Base-by-base conservation (phyloP, 2,329 filamentous ascomycete species). In the Dactylellina haptotyla region DNA sequence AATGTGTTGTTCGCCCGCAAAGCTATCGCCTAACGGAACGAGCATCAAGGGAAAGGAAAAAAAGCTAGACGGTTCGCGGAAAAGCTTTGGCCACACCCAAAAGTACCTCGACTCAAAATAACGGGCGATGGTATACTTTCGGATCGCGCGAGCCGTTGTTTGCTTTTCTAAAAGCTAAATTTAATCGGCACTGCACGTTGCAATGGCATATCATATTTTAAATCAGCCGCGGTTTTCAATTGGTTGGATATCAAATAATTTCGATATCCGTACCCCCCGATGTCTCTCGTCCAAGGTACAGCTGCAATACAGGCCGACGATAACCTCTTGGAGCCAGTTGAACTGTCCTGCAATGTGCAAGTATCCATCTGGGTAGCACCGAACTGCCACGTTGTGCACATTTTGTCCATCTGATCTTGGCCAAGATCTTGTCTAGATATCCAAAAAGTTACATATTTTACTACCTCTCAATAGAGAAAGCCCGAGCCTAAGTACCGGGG, bases 261-360 rank as follows among this genome's bases (percentile, higher is more conserved):
- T 3, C 34, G 10, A n/a, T 8, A n/a, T 9, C 41, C 2, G 41
- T 20, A 12, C 14, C 16, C 41, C 23, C 16, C n/a, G 6, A 34
- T 14, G 6, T 34, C 14, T 34, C 32, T 14, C 6, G 32, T 6
- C 14, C 32, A 34, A 45, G 18, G 18, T 18, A n/a, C 16, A 3
- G 23, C 41, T 18, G 23, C 9, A 12, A 14, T 18, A 45, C 41
- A 45, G 41, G 41, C 41, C 41, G 41, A 45, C 41, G 41, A 18
- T 45, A 45, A 20, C 41, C 41, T 45, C 41, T 45, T 10, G 10
- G 41, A 45, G 18, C 41, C 41, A 45, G 41, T 43, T 43, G n/a
- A 4, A 43, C 4, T 4, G 16, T 4, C 39, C 6, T 16, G 9
- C 39, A 45, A 14, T 45, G 8, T 6, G 14, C 14, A 14, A 34